Evolutionary conservation across 2,329 filamentous ascomycete genomes (phyloP).

Genomic region (Torrubiellomyces zombiae): DNA sequence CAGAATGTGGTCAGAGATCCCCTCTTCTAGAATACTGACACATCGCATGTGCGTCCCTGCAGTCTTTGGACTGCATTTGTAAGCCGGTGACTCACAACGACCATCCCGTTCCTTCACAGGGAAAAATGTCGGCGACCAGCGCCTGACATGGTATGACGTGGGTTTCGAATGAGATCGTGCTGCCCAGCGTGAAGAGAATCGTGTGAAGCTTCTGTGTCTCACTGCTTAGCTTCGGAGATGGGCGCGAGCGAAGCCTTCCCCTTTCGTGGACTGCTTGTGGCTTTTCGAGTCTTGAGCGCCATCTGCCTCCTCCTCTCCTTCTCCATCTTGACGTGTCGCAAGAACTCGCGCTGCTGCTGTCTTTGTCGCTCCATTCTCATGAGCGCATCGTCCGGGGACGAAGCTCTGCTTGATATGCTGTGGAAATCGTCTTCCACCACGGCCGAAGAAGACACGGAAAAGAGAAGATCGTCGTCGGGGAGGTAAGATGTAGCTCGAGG

Average conservation of each 20-base stretch:
- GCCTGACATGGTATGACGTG: no score
- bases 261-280: constrained; percentile 33
- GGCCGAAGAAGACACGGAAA: no score
- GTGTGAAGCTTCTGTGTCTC: constrained; percentile 2
- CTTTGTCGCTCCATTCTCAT: constrained; percentile 33
- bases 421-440: constrained; percentile 32
- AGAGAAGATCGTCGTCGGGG: constrained; percentile 47
- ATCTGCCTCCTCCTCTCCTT: constrained; percentile 35
- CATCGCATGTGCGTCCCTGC: no score
- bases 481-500: constrained; percentile 37
- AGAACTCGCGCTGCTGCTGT: constrained; percentile 33
- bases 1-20: no score
- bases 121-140: no score
- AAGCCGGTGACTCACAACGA: no score
- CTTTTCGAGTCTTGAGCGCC: constrained; percentile 14
- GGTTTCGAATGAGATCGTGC: constrained; percentile 4
- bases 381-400: constrained; percentile 29
- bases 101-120: no score
- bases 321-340: constrained; percentile 32
- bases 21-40: no score
- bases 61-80: no score
- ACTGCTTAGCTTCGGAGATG: constrained; percentile 29
- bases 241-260: constrained; percentile 32
- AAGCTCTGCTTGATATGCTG: constrained; percentile 29
- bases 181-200: not conserved